Evolutionary conservation across 768 basidiomycete genomes (phyloP).

Genomic region (Boletus coccyginus): DNA sequence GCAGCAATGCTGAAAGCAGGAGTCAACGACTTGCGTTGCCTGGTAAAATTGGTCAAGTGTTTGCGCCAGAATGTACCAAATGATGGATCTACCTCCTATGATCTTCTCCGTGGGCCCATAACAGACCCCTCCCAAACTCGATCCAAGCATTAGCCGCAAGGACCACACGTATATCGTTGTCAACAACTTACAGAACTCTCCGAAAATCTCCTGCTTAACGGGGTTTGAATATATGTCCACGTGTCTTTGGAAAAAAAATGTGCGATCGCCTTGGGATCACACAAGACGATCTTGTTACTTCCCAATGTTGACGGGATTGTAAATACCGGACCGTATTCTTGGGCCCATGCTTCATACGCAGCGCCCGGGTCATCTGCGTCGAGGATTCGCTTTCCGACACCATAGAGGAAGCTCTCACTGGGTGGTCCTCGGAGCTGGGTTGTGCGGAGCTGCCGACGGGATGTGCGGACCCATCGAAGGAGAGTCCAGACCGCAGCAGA

Average conservation of each 20-base stretch:
- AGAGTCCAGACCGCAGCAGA: slow-evolving; percentile 5
- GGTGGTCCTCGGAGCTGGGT: slow-evolving; percentile 14
- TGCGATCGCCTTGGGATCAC: slow-evolving; percentile 38
- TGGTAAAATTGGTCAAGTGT: background rate
- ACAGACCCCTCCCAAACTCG: slow-evolving; percentile 29
- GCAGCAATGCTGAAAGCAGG: slow-evolving; percentile 41
- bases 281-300: slow-evolving; percentile 8
- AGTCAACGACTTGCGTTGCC: slow-evolving; percentile 37
- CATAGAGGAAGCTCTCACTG: slow-evolving; percentile 13
- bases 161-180: background rate
- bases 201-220: slow-evolving; percentile 6
- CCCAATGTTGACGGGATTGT: slow-evolving; percentile 9
- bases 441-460: background rate
- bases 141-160: background rate
- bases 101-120: slow-evolving; percentile 38
- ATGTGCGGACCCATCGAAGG: background rate
- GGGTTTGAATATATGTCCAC: slow-evolving; percentile 40
- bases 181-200: background rate
- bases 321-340: slow-evolving; percentile 14
- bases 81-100: slow-evolving; percentile 38
- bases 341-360: slow-evolving; percentile 17
- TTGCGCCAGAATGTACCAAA: background rate
- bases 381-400: slow-evolving; percentile 2
- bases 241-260: slow-evolving; percentile 2
- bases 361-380: background rate